A percentile compares a stretch with the other conserved stretches of the same genome.
Conservation (phyloP, 768 basidiomycete species). For the Collybiopsis confluens region DNA sequence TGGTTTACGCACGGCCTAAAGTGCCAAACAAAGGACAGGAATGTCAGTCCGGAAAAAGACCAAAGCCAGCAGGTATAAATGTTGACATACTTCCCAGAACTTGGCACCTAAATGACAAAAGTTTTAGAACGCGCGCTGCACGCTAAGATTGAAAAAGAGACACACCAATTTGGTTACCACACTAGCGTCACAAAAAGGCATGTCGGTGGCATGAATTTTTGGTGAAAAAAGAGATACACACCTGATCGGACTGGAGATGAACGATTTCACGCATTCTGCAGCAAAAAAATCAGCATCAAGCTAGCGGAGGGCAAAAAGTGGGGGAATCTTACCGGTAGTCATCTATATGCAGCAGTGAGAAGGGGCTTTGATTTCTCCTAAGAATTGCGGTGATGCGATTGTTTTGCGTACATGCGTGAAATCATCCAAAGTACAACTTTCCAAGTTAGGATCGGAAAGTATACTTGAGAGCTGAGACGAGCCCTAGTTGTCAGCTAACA, state of each 20-base stretch:
- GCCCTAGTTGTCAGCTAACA: no score
- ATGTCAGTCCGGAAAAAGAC: neutral
- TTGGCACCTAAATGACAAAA: constrained; percentile 66
- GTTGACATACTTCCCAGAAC: constrained; percentile 43
- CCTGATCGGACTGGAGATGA: constrained; percentile 99
- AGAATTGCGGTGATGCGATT: no score
- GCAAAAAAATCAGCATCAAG: constrained; percentile 26
- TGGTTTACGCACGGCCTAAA: neutral
- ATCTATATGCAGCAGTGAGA: no score
- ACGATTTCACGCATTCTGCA: constrained; percentile 98
- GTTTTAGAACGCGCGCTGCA: constrained; percentile 16
- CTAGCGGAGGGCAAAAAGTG: no score
- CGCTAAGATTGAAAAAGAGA: constrained; percentile 19
- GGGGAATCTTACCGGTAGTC: no score
- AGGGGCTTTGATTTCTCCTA: no score
- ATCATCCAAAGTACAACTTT: no score
- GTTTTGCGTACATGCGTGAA: no score
- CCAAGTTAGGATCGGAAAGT: no score
- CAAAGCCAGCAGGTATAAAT: neutral
- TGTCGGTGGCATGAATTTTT: neutral
- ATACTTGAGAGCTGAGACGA: no score
- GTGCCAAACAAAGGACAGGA: no score
- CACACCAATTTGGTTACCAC: constrained; percentile 99
- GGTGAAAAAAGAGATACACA: constrained; percentile 29
- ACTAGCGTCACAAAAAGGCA: constrained; percentile 43